Base-by-base conservation (phyloP, 331 rosid species). In the Rhamnella rubrinervis region DNA sequence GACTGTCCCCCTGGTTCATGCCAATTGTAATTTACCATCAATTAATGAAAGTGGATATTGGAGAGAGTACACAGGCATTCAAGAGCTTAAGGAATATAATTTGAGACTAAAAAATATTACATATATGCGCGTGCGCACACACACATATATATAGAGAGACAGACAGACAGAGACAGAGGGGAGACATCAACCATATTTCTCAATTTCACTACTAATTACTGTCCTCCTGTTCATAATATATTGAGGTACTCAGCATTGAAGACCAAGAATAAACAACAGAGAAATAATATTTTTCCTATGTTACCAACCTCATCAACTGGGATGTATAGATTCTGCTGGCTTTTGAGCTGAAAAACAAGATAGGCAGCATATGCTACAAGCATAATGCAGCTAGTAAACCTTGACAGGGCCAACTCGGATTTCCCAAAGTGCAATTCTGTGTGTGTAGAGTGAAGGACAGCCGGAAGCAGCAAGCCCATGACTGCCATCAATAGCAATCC, bases 401-500 rank as follows among this genome's bases (percentile, higher is more conserved):
- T 83, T 19, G 87, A 83, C 61, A 83, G 84, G 59, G 84, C 75
- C 70, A 83, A 66, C 66, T 66, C 87, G 17, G 87, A 83, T 63
- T 68, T 83, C 63, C 87, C 87, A 12, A 70, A 78, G 64, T 83
- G 87, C 68, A 83, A 66, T 65, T 83, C 87, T 41, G 87, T 83
- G 63, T 59, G 84, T 9, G 84, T 83, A 39, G 79, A 59, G 37
- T 77, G 87, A 47, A 83, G 75, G 59, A 83, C 74, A 18, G 87
- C 87, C 21, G 87, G 87, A 79, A 83, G 72, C 67, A 73, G 65
- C 70, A 83, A 77, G 21, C 87, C 81, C 87, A 83, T 83, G 31
- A 83, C 87, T 10, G 84, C 87, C 87, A 83, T 83, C 76, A 83
- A 66, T 66, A 83, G 79, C 75, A 83, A 73, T 55, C 87, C 87